Evolutionary conservation across 257 asterid species (phyloP), one percentile per base, ranked within the genome.

Genomic region (Leptodermis oblonga): DNA sequence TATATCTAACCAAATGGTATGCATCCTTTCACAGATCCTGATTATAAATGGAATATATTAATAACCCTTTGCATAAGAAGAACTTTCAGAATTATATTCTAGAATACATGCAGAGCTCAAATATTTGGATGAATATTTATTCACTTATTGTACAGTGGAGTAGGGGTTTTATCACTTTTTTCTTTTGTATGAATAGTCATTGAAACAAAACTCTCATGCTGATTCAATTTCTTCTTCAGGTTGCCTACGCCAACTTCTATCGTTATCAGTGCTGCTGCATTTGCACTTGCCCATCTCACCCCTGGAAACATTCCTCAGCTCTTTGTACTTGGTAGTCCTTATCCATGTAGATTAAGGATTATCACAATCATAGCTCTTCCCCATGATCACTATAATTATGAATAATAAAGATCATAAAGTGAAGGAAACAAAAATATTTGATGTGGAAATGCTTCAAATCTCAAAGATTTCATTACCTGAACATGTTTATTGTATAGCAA

Each of bases 241-340:
- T 39, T 94, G 77, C 97, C 99, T 45, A 94, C 97, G 30, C 97
- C 99, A 22, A 75, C 88, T 48, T 79, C 99, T 67, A 87, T 85
- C 76, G 72, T 90, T 30, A 42, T 87, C 58, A 94, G 97, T 76
- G 99, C 96, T 61, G 80, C 96, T 31, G 96, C 87, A 46, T 94
- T 94, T 78, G 95, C 97, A 22, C 78, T 71, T 43, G 97, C 97
- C 34, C 99, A 94, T 85, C 90, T 90, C 76, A 87, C 97, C 69
- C 99, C 99, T 34, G 95, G 95, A 68, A 85, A 89, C 80, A 85
- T 94, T 77, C 97, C 99, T 64, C 97, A 90, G 84, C 81, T 94
- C 48, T 94, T 94, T 67, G 92, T 89, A 66, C 95, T 94, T 33
- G 99, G 99, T 94, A 88, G 8, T 71, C 65, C 61, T 71, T 59